Evolutionary conservation across 352 stramenopile genomes (phyloP).

Genomic region (Plasmopara halstedii): DNA sequence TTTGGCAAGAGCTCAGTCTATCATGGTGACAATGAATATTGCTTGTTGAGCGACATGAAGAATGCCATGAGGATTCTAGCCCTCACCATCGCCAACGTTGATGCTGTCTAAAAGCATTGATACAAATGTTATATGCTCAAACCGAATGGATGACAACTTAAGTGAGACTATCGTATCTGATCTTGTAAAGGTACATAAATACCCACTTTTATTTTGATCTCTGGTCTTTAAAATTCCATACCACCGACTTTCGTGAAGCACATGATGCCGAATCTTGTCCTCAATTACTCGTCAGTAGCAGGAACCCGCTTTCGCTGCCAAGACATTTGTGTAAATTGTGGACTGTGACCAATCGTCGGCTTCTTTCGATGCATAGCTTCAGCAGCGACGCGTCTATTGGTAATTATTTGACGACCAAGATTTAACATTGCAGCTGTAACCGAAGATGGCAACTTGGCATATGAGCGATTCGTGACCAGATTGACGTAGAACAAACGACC

Average conservation of each 20-base stretch:
- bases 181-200: too few relatives aligned
- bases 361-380: slow-evolving; percentile 32
- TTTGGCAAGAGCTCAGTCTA: slow-evolving; percentile 83
- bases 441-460: slow-evolving; percentile 65
- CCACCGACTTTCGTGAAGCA: too few relatives aligned
- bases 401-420: slow-evolving; percentile 23
- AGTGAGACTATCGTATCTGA: too few relatives aligned
- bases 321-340: slow-evolving; percentile 77
- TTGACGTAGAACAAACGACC: slow-evolving; percentile 79
- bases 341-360: slow-evolving; percentile 55
- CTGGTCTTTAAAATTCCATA: too few relatives aligned
- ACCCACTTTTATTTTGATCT: too few relatives aligned
- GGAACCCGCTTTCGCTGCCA: slow-evolving; percentile 61
- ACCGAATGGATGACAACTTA: too few relatives aligned
- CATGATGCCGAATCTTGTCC: too few relatives aligned
- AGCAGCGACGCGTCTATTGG: slow-evolving; percentile 19
- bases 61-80: slow-evolving; percentile 84
- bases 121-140: too few relatives aligned
- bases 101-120: slow-evolving; percentile 19
- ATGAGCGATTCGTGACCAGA: slow-evolving; percentile 75
- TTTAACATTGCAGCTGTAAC: slow-evolving; percentile 65
- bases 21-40: slow-evolving; percentile 92
- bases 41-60: slow-evolving; percentile 78
- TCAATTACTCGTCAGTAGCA: slow-evolving; percentile 28
- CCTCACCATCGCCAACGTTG: slow-evolving; percentile 71